Percentiles rank a stretch among this genome's conserved stretches.
Conservation (phyloP, 2,329 filamentous ascomycete genomes). For the Fusarium compactum region DNA sequence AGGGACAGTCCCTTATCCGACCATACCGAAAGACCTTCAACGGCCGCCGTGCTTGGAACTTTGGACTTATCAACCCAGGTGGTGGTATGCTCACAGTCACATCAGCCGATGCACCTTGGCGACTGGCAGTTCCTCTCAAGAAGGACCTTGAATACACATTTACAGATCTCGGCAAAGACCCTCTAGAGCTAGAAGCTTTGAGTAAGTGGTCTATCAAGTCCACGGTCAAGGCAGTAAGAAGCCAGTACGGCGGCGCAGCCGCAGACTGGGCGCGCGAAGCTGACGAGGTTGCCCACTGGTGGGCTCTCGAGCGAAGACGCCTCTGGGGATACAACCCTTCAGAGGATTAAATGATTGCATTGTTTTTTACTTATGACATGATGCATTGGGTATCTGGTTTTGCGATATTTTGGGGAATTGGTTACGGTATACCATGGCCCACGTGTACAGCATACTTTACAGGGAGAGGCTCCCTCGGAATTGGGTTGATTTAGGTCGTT, state of each 20-base stretch:
- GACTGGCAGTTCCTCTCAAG: slow-evolving; percentile 50
- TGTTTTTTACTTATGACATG: slow-evolving; percentile 31
- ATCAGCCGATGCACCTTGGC: slow-evolving; percentile 49
- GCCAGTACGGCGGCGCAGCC: slow-evolving; percentile 35
- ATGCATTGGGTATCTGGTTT: slow-evolving; percentile 33
- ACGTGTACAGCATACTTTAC: slow-evolving; percentile 28
- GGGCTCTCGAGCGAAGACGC: slow-evolving; percentile 36
- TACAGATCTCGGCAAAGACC: slow-evolving; percentile 48
- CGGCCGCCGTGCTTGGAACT: slow-evolving; percentile 50
- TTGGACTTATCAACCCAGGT: slow-evolving; percentile 51
- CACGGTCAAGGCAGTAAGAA: slow-evolving; percentile 42
- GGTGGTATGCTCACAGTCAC: slow-evolving; percentile 51
- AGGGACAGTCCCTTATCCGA: slow-evolving; percentile 51
- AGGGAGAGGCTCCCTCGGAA: slow-evolving; percentile 36
- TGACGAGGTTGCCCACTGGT: slow-evolving; percentile 40
- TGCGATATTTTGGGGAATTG: slow-evolving; percentile 23
- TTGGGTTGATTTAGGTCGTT: background rate
- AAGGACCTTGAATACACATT: slow-evolving; percentile 51
- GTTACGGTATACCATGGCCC: slow-evolving; percentile 30
- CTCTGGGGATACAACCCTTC: slow-evolving; percentile 39
- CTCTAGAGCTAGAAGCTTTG: slow-evolving; percentile 45
- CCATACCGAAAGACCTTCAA: slow-evolving; percentile 38
- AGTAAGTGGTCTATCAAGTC: slow-evolving; percentile 45
- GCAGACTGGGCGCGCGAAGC: slow-evolving; percentile 48
- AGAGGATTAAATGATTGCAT: slow-evolving; percentile 20